Conservation (phyloP, 768 basidiomycete genomes). For the Chalciporus piperatus region DNA sequence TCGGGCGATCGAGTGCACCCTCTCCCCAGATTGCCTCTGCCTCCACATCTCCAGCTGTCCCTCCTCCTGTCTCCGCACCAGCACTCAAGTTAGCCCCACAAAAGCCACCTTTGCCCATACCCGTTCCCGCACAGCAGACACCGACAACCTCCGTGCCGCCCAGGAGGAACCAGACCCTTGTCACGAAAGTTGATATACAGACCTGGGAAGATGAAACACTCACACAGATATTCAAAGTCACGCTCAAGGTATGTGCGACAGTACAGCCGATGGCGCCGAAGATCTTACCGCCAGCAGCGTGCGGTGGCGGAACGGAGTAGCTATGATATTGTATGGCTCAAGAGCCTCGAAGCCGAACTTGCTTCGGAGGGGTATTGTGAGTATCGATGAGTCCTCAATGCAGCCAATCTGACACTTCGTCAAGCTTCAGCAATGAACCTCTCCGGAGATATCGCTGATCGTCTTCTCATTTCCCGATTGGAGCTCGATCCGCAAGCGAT, state of each 20-base stretch:
- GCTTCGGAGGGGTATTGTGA: slow-evolving; percentile 53
- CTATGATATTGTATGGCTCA: slow-evolving; percentile 81
- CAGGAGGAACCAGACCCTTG: slow-evolving; percentile 48
- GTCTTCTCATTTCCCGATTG: slow-evolving; percentile 79
- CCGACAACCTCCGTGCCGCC: slow-evolving; percentile 34
- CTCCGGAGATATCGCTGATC: slow-evolving; percentile 63
- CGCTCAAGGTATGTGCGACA: slow-evolving; percentile 61
- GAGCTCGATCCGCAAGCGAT: slow-evolving; percentile 72
- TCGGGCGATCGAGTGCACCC: slow-evolving; percentile 36
- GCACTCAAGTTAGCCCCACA: slow-evolving; percentile 36
- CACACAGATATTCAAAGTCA: slow-evolving; percentile 67
- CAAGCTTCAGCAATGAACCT: slow-evolving; percentile 41
- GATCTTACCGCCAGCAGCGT: slow-evolving; percentile 39
- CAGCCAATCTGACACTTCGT: slow-evolving; percentile 7
- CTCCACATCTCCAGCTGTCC: slow-evolving; percentile 14
- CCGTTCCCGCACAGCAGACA: slow-evolving; percentile 28
- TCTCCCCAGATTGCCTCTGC: slow-evolving; percentile 23
- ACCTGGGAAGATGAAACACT: slow-evolving; percentile 77
- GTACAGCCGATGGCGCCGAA: background rate
- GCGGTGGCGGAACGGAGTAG: slow-evolving; percentile 55
- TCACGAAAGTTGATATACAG: slow-evolving; percentile 49
- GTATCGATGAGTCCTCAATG: background rate
- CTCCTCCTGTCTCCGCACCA: slow-evolving; percentile 30
- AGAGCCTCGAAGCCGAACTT: slow-evolving; percentile 67
- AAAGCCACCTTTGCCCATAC: slow-evolving; percentile 23